A percentile compares a stretch with the other conserved stretches of the same genome.
phyloP scores from a whole-genome alignment of 1,139 yeast species.

The Geotrichum macrosporum region DNA sequence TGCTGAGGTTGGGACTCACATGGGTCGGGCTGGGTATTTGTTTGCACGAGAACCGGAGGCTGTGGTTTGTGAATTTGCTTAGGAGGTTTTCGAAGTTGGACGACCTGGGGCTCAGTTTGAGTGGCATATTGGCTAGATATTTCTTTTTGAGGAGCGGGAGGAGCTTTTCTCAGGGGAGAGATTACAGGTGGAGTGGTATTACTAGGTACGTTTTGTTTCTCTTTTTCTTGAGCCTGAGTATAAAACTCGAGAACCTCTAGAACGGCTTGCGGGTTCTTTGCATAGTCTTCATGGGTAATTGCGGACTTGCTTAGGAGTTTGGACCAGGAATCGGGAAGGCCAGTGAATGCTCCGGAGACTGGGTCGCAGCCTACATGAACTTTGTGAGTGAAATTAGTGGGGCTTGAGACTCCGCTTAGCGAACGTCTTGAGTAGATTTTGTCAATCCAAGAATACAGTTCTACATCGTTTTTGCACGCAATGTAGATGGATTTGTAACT shows the following conservation, averaged over 20 bases:
- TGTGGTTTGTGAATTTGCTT: too few relatives aligned
- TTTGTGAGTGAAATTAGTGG: constrained; percentile 45
- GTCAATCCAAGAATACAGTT: constrained; percentile 87
- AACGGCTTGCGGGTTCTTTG: constrained; percentile 46
- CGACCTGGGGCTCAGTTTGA: constrained; percentile 23
- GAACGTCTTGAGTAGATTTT: constrained; percentile 86
- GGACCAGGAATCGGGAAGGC: constrained; percentile 46
- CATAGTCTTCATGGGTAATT: constrained; percentile 45
- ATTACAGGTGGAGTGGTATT: too few relatives aligned
- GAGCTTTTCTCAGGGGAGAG: constrained; percentile 35
- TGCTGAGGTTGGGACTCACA: too few relatives aligned
- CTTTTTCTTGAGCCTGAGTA: constrained; percentile 34
- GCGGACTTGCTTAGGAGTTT: constrained; percentile 42
- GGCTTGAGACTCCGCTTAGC: constrained; percentile 56
- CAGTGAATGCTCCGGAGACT: constrained; percentile 44
- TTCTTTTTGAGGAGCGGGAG: constrained; percentile 16
- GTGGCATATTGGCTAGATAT: neutral
- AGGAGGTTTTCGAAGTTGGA: too few relatives aligned
- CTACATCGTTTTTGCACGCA: constrained; percentile 73
- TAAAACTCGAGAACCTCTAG: constrained; percentile 92
- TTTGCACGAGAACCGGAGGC: too few relatives aligned
- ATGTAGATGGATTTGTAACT: constrained; percentile 63
- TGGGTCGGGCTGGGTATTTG: too few relatives aligned
- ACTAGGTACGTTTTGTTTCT: constrained; percentile 9
- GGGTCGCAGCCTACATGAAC: constrained; percentile 49